Evolutionary conservation across 2,329 filamentous ascomycete genomes (phyloP), one percentile per base, ranked within the genome.

Genomic region (Huntiella bhutanensis): DNA sequence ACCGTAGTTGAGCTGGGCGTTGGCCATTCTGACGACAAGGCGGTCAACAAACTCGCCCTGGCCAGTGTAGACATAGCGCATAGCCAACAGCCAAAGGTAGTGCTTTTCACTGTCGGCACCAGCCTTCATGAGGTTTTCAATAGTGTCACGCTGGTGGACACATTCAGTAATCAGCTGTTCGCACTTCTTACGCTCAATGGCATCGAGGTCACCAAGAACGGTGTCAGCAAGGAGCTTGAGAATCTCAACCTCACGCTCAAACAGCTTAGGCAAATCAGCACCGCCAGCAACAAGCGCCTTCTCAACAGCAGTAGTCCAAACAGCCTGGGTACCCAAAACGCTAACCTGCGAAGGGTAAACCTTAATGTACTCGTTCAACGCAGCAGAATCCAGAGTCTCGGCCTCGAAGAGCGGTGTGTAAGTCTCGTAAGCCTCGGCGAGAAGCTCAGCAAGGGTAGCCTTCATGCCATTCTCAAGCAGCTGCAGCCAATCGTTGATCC

Each of bases 141-240:
- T 91, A 13, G 81, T 75, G 60, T 98, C 91, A 51, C 91, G 82
- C 62, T 99, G 92, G 59, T 98, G 91, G 11, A 99, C 91, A 58
- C 91, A 96, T 60, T 98, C 92, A 0, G 92, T 99, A 58, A 99
- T 98, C 53, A 98, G 73, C 62, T 95, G 88, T 61, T 99, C 91
- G 62, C 88, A 98, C 67, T 94, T 95, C 70, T 94, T 94, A 52
- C 91, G 75, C 57, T 82, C 76, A 43, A 95, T 82, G 5, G 84
- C 68, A 53, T 87, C 82, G 16, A 98, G 73, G 56, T 98, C 87
- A 35, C 83, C 84, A 12, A 98, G 70, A 10, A 99, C 91, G 2
- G 85, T 88, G 35, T 82, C 73, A 15, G 91, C 91, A 47, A 98
- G 77, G 16, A 93, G 68, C 47, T 83, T 77, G 39, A 99, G 76